Percentiles rank a stretch among this genome's conserved stretches.
Conservation (phyloP, 768 basidiomycete species). For the Amanita thiersii region DNA sequence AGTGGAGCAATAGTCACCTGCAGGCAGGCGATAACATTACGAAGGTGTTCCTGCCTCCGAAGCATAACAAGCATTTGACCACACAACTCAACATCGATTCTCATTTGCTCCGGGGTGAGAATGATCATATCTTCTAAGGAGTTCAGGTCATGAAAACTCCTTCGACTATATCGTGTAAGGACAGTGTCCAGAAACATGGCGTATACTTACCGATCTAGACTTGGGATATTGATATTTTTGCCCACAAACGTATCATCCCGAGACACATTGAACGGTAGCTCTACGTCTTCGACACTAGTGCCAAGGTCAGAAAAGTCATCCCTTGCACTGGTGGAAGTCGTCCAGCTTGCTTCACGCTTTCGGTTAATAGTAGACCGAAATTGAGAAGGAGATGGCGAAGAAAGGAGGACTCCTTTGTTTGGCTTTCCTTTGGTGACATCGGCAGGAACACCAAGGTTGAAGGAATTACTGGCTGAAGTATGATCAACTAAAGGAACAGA, state of each 20-base stretch:
- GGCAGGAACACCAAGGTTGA: neutral
- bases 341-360: neutral
- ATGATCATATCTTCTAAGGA: constrained; percentile 40
- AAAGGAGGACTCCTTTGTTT: neutral
- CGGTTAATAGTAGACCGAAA: neutral
- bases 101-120: constrained; percentile 57
- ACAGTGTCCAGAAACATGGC: neutral
- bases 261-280: constrained; percentile 2
- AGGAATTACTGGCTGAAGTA: neutral
- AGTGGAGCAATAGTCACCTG: constrained; percentile 27
- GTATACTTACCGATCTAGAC: neutral
- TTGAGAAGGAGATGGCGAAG: neutral
- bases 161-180: constrained; percentile 27
- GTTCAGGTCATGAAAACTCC: constrained; percentile 58
- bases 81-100: constrained; percentile 71
- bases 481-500: constrained; percentile 12
- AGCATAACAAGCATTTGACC: constrained; percentile 66
- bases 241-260: constrained; percentile 5
- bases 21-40: constrained; percentile 53
- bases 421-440: neutral
- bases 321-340: neutral
- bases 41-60: constrained; percentile 59
- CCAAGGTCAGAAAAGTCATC: neutral
- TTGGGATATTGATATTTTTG: neutral
- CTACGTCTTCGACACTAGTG: neutral